phyloP scores from a whole-genome alignment of 2,329 filamentous ascomycete genomes.

The Chaetomium sp. region DNA sequence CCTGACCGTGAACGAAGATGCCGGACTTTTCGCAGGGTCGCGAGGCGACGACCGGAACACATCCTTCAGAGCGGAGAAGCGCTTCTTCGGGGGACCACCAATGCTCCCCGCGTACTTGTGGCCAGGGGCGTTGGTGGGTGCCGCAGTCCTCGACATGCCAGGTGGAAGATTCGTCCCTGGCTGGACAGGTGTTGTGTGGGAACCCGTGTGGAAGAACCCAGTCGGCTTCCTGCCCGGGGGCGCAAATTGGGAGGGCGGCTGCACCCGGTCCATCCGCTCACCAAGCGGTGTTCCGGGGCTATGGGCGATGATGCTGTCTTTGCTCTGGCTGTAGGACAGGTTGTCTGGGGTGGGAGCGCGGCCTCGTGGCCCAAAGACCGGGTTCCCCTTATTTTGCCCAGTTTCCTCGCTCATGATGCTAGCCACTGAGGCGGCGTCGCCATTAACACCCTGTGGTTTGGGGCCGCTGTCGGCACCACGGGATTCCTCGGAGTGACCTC shows the following conservation, averaged over 20 bases:
- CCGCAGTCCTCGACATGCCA: conserved; percentile 35
- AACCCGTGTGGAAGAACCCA: conserved; percentile 38
- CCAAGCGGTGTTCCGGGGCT: conserved; percentile 29
- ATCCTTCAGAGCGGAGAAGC: conserved; percentile 47
- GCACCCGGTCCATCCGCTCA: conserved; percentile 17
- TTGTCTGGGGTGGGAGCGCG: conserved; percentile 32
- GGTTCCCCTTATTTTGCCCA: conserved; percentile 44
- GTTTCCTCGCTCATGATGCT: conserved; percentile 46
- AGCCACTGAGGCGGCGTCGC: conserved; percentile 48
- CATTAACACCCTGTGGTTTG: conserved; percentile 34
- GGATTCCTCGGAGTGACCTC: conserved; percentile 39
- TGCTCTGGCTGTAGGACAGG: conserved; percentile 36
- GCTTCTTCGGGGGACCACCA: conserved; percentile 44
- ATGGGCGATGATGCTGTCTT: conserved; percentile 37
- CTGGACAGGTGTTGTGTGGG: conserved; percentile 23
- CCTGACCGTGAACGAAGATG: conserved; percentile 29
- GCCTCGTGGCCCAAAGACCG: conserved; percentile 44
- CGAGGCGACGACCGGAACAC: conserved; percentile 38
- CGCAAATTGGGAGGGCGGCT: conserved; percentile 29
- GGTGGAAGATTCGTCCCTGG: conserved; percentile 21
- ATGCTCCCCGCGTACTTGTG: conserved; percentile 23
- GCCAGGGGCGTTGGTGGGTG: conserved; percentile 36
- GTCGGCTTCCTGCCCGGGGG: conserved; percentile 35
- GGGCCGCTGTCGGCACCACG: conserved; percentile 35
- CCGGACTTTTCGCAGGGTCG: conserved; percentile 29